Evolutionary conservation across 805 yeast species (phyloP).

Genomic region (Danielia reshetovae): DNA sequence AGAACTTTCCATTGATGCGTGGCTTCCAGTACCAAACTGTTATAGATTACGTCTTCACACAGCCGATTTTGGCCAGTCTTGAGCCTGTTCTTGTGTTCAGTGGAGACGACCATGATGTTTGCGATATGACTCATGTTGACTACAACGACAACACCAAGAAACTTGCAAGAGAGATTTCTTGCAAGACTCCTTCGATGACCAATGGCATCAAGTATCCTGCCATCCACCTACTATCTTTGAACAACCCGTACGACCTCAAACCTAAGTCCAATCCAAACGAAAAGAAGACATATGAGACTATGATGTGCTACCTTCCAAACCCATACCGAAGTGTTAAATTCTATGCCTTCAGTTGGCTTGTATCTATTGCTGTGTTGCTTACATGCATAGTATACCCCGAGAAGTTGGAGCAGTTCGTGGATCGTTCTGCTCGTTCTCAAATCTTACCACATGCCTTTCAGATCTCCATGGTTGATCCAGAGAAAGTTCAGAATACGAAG

Average conservation of each 20-base stretch:
- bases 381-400: slow-evolving; percentile 1
- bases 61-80: slow-evolving; percentile 52
- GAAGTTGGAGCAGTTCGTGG: background rate
- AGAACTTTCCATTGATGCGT: slow-evolving; percentile 58
- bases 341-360: slow-evolving; percentile 10
- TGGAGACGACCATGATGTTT: slow-evolving; percentile 97
- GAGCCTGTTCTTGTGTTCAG: slow-evolving; percentile 71
- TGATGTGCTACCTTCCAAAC: slow-evolving; percentile 54
- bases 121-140: slow-evolving; percentile 62
- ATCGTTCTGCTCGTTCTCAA: background rate
- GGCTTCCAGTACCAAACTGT: slow-evolving; percentile 93
- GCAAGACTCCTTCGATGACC: slow-evolving; percentile 88
- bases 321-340: slow-evolving; percentile 38
- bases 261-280: background rate
- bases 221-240: slow-evolving; percentile 71
- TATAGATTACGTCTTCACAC: slow-evolving; percentile 57
- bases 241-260: slow-evolving; percentile 36
- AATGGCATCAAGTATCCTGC: slow-evolving; percentile 88
- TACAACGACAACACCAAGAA: slow-evolving; percentile 18
- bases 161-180: slow-evolving; percentile 70
- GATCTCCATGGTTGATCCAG: background rate
- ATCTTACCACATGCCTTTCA: slow-evolving; percentile 1
- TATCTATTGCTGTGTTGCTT: slow-evolving; percentile 12
- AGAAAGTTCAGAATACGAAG: background rate
- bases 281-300: slow-evolving; percentile 31